Evolutionary conservation across 2,329 filamentous ascomycete species (phyloP).

Genomic region (Aspergillus fumigatus): DNA sequence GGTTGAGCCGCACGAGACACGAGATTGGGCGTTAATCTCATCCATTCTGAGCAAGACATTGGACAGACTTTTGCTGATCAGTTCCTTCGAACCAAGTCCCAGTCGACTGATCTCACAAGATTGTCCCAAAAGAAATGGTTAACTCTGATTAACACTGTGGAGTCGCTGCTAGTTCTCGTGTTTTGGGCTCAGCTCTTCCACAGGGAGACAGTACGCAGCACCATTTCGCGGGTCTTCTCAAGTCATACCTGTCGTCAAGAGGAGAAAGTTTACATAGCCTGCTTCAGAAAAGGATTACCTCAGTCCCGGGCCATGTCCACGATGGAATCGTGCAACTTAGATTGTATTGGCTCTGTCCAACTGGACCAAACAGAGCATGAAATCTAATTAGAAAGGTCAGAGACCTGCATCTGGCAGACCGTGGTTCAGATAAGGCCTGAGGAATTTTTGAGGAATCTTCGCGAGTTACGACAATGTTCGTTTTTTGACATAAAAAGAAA

Average conservation of each 20-base stretch:
- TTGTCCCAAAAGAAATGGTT: background rate
- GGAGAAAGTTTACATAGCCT: too few species aligned
- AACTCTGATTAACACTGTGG: background rate
- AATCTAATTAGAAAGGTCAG: too few species aligned
- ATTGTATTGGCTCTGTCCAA: background rate
- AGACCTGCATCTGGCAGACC: background rate
- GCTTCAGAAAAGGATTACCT: background rate
- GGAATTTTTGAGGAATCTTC: background rate
- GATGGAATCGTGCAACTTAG: background rate
- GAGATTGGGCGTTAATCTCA: background rate
- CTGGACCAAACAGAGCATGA: background rate
- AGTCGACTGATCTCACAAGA: background rate
- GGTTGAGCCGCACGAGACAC: background rate
- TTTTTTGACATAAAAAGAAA: background rate
- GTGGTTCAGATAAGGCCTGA: background rate
- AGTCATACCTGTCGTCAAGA: too few species aligned
- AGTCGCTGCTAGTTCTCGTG: background rate
- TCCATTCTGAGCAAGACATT: background rate
- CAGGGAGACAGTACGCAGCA: background rate
- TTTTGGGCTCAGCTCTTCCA: background rate
- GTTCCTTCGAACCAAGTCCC: background rate
- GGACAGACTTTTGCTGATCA: background rate
- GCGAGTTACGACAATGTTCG: background rate
- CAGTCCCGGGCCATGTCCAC: background rate
- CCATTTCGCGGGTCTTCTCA: too few species aligned